These are phyloP conservation scores for Penicillium diatomitis DNA, from an alignment of 495 filamentous ascomycete genomes.

Conservation along the genomic window DNA sequence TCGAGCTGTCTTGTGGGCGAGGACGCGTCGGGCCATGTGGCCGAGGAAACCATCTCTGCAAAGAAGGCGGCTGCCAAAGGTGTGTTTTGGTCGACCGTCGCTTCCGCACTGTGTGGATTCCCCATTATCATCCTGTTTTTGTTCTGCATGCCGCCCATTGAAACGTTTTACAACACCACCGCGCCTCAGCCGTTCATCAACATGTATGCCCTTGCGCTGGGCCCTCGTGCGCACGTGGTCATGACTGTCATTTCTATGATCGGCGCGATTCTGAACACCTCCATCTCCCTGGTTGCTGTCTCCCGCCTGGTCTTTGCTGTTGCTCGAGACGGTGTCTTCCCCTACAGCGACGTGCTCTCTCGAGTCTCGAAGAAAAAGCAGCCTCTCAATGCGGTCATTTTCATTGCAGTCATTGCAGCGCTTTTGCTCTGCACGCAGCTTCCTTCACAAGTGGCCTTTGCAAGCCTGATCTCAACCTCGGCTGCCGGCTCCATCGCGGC, in stretches of 20 bases:
- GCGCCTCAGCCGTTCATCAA: constrained; percentile 32
- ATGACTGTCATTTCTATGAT: constrained; percentile 29
- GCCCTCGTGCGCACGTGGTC: constrained; percentile 26
- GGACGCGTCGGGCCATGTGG: constrained; percentile 29
- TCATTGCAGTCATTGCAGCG: constrained; percentile 22
- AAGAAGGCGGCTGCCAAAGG: constrained; percentile 30
- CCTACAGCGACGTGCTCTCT: constrained; percentile 21
- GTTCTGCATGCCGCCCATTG: constrained; percentile 28
- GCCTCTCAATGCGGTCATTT: constrained; percentile 29
- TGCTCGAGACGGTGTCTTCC: constrained; percentile 29
- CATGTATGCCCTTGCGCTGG: constrained; percentile 27
- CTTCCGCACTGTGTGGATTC: constrained; percentile 25
- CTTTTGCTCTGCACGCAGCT: constrained; percentile 28
- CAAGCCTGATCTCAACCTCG: constrained; percentile 25
- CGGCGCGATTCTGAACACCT: constrained; percentile 27
- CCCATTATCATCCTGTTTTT: constrained; percentile 29
- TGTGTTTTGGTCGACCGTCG: constrained; percentile 29
- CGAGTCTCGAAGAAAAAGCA: constrained; percentile 28
- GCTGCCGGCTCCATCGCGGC: constrained; percentile 29
- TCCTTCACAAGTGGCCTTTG: constrained; percentile 27
- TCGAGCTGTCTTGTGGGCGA: constrained; percentile 25
- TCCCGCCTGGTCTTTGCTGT: constrained; percentile 33
- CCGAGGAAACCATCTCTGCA: constrained; percentile 27
- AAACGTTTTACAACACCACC: constrained; percentile 20
- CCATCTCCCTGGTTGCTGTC: constrained; percentile 28